These are phyloP conservation scores for Fusarium denticulatum DNA, from an alignment of 2,329 filamentous ascomycete genomes.

Conservation along the genomic window DNA sequence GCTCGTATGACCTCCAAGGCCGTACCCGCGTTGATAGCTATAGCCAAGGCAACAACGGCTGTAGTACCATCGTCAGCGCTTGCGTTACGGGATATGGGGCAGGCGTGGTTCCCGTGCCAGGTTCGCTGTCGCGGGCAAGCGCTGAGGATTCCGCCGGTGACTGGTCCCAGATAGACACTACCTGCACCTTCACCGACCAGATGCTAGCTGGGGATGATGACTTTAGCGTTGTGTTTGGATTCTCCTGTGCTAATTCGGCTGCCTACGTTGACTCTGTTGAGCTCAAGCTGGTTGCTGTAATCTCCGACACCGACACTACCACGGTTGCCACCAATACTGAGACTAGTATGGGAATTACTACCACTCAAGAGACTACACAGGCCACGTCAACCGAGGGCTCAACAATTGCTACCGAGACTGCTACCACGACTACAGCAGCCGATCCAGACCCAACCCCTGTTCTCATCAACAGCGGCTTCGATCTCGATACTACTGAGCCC, in stretches of 20 bases:
- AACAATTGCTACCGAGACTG: background rate
- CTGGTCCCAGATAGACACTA: background rate
- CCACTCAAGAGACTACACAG: background rate
- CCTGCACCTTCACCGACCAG: background rate
- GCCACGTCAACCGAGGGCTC: background rate
- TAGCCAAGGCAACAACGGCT: background rate
- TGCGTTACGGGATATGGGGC: background rate
- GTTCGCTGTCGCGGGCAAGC: fast-evolving
- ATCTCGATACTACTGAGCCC: background rate
- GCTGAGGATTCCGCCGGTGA: background rate
- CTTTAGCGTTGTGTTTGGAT: background rate
- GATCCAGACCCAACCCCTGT: background rate
- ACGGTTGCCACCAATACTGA: background rate
- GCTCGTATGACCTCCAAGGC: background rate
- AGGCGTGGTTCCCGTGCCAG: background rate
- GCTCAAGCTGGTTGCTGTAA: background rate
- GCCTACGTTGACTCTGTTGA: background rate
- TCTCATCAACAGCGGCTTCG: background rate
- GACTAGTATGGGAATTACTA: background rate
- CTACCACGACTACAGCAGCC: background rate
- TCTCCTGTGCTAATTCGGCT: background rate
- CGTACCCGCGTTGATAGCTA: background rate
- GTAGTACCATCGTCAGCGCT: background rate
- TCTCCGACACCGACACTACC: background rate
- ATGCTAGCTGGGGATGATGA: background rate